Conservation (phyloP, 768 basidiomycete species). For the Coprinopsis strossmayeri region DNA sequence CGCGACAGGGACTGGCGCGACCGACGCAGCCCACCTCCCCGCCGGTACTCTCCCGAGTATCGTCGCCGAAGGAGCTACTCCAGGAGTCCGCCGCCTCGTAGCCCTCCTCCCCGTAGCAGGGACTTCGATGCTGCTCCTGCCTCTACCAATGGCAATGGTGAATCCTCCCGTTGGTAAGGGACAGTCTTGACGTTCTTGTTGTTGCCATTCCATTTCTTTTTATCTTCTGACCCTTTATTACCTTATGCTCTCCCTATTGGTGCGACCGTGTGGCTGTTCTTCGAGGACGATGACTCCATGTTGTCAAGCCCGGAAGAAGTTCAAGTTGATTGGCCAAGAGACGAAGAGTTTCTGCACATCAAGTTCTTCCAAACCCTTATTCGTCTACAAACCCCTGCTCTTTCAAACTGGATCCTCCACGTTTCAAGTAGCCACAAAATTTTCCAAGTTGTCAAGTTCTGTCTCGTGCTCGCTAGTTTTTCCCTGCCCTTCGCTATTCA, state of each 20-base stretch:
- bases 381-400: constrained; percentile 31
- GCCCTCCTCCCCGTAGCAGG: constrained; percentile 32
- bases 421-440: constrained; percentile 22
- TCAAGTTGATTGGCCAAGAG: constrained; percentile 20
- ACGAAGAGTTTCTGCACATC: constrained; percentile 25
- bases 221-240: constrained; percentile 9
- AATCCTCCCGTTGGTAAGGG: constrained; percentile 57
- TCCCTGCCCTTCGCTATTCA: constrained; percentile 17
- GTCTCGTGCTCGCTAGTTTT: constrained; percentile 13
- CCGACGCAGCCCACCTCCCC: constrained; percentile 66
- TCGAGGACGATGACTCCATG: not conserved
- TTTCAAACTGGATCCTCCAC: constrained; percentile 14
- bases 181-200: constrained; percentile 15
- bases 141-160: constrained; percentile 22
- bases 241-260: constrained; percentile 2
- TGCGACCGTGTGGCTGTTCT: not conserved
- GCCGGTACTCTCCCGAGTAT: constrained; percentile 70
- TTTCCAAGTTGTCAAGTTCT: constrained; percentile 25
- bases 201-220: constrained; percentile 16
- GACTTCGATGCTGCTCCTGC: constrained; percentile 19
- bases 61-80: constrained; percentile 72
- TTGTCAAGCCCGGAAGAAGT: constrained; percentile 7
- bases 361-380: constrained; percentile 45
- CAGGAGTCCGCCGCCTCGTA: constrained; percentile 72
- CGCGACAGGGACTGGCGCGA: constrained; percentile 64